phyloP scores from a whole-genome alignment of 2,329 filamentous ascomycete genomes.

The Calonectria pseudoturangicola region DNA sequence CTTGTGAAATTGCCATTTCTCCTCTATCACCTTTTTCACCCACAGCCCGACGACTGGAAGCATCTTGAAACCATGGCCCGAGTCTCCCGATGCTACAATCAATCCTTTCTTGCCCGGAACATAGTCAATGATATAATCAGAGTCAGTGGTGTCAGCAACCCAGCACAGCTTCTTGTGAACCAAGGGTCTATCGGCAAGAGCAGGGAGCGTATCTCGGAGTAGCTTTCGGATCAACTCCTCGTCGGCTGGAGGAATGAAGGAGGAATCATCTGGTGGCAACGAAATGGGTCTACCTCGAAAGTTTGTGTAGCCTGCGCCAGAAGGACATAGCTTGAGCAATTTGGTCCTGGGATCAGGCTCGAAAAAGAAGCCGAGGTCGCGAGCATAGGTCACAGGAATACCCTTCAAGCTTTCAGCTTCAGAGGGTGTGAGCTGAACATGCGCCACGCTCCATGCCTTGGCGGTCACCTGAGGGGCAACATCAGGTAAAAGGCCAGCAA shows the following conservation, averaged over 20 bases:
- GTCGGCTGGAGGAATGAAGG: conserved; percentile 72
- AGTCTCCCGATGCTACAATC: conserved; percentile 73
- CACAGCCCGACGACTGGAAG: conserved; percentile 73
- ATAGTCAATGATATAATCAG: conserved; percentile 75
- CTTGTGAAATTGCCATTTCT: conserved; percentile 63
- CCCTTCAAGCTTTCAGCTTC: conserved; percentile 72
- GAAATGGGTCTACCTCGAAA: conserved; percentile 37
- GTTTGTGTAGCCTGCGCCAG: conserved; percentile 73
- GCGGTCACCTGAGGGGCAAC: conserved; percentile 70
- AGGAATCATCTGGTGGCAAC: conserved; percentile 48
- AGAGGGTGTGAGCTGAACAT: conserved; percentile 72
- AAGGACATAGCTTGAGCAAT: conserved; percentile 75
- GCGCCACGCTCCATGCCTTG: conserved; percentile 74
- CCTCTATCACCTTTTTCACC: conserved; percentile 67
- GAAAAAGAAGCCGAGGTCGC: conserved; percentile 79
- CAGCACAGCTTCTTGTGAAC: conserved; percentile 74
- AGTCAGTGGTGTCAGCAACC: conserved; percentile 76
- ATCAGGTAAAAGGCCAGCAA: conserved; percentile 66
- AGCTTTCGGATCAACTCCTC: conserved; percentile 70
- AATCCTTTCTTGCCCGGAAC: conserved; percentile 67
- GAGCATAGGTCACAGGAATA: conserved; percentile 75
- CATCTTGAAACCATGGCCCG: conserved; percentile 78
- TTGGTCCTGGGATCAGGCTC: conserved; percentile 75
- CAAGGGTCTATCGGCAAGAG: conserved; percentile 71
- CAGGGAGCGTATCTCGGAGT: conserved; percentile 70